These are phyloP conservation scores for Aegilops sharonensis DNA, from an alignment of 176 grass and related monocot species.

Conservation along the genomic window DNA sequence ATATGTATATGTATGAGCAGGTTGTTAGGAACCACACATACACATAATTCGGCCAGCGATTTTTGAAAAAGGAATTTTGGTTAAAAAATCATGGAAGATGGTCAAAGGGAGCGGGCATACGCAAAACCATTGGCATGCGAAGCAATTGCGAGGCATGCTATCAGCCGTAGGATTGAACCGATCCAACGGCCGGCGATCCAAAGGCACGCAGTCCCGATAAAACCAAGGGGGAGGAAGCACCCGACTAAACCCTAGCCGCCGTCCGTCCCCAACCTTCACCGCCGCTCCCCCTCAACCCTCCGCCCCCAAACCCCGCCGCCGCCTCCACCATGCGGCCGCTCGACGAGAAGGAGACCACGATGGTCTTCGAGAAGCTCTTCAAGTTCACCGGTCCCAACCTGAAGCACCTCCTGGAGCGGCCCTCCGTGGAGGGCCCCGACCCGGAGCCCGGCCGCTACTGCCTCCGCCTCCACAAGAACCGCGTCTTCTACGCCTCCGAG, in stretches of 20 bases:
- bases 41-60: too few species aligned
- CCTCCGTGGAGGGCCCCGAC: conserved; percentile 64
- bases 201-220: background rate
- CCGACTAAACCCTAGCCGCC: conserved; percentile 26
- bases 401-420: conserved; percentile 74
- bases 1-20: too few species aligned
- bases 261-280: background rate
- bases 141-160: background rate
- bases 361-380: conserved; percentile 87
- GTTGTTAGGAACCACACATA: too few species aligned
- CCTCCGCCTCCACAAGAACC: conserved; percentile 89
- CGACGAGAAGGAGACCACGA: conserved; percentile 88
- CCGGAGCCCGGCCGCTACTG: conserved; percentile 62
- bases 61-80: too few species aligned
- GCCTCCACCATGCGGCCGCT: conserved; percentile 55
- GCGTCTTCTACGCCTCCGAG: conserved; percentile 81
- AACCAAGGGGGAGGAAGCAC: background rate
- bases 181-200: background rate
- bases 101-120: too few species aligned
- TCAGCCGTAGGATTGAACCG: background rate
- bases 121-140: background rate
- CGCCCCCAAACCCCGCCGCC: background rate
- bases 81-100: too few species aligned
- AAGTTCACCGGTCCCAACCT: conserved; percentile 88
- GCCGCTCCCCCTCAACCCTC: background rate